A percentile compares a stretch with the other conserved stretches of the same genome.
Conservation (phyloP, 345 rosid species). For the Laguncularia racemosa region DNA sequence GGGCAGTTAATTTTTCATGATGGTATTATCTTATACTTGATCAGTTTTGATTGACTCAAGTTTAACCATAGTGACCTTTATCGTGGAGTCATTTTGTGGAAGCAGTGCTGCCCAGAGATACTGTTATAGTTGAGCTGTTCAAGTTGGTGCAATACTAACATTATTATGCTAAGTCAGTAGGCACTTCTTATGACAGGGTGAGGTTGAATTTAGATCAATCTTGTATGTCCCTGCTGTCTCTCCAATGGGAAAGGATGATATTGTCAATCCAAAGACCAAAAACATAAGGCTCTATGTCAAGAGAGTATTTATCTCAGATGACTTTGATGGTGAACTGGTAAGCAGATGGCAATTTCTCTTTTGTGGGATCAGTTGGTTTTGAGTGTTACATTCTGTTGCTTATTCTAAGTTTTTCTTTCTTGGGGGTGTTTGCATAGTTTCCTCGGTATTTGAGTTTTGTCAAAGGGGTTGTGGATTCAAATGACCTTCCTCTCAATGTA, state of each 20-base stretch:
- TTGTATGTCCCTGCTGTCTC: conserved; percentile 80
- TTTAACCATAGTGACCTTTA: no score
- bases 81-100: no score
- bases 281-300: conserved; percentile 94
- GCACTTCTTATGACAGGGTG: conserved; percentile 54
- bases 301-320: conserved; percentile 93
- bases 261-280: conserved; percentile 85
- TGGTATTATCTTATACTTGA: no score
- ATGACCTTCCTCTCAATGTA: conserved; percentile 94
- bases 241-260: conserved; percentile 77
- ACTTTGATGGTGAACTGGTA: conserved; percentile 98
- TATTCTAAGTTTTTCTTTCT: background rate
- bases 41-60: no score
- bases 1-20: no score
- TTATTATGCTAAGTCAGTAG: conserved; percentile 6
- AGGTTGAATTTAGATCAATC: conserved; percentile 94
- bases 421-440: conserved; percentile 39
- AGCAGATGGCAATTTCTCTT: conserved; percentile 12
- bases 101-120: no score
- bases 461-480: conserved; percentile 97
- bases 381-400: conserved; percentile 2
- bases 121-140: no score
- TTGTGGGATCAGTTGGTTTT: conserved; percentile 1
- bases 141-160: no score
- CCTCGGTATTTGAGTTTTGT: conserved; percentile 91